Conservation (phyloP, 495 filamentous ascomycete species). For the Neurospora cerealis region DNA sequence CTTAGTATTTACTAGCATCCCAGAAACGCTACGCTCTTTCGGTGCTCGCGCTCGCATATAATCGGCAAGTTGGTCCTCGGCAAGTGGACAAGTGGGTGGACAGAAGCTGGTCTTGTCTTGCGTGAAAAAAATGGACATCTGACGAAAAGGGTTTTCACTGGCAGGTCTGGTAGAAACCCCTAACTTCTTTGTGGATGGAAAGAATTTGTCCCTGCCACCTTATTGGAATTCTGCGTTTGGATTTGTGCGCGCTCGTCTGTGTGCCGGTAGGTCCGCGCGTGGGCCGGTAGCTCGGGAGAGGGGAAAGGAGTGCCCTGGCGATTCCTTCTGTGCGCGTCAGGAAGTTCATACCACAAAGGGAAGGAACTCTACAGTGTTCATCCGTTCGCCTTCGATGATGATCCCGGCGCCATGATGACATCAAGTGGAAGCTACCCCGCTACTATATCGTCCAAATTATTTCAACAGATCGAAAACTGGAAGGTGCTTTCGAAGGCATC, state of each 20-base stretch:
- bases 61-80: neutral
- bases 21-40: neutral
- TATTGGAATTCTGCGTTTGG: neutral
- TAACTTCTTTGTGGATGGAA: neutral
- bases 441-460: neutral
- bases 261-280: neutral
- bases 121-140: neutral
- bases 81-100: neutral
- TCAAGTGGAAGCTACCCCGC: neutral
- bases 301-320: neutral
- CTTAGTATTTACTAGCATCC: neutral
- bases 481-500: neutral
- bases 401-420: neutral
- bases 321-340: neutral
- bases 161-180: neutral
- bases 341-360: neutral
- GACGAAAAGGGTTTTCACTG: neutral
- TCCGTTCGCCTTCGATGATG: neutral
- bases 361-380: neutral
- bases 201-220: neutral
- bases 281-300: neutral
- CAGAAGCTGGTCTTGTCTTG: neutral
- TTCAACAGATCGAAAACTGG: neutral
- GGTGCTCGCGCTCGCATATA: neutral
- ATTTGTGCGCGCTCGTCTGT: neutral